A percentile compares a stretch with the other conserved stretches of the same genome.
Evolutionary conservation across 495 filamentous ascomycete species (phyloP).

Genomic region (Penicillium soppii): DNA sequence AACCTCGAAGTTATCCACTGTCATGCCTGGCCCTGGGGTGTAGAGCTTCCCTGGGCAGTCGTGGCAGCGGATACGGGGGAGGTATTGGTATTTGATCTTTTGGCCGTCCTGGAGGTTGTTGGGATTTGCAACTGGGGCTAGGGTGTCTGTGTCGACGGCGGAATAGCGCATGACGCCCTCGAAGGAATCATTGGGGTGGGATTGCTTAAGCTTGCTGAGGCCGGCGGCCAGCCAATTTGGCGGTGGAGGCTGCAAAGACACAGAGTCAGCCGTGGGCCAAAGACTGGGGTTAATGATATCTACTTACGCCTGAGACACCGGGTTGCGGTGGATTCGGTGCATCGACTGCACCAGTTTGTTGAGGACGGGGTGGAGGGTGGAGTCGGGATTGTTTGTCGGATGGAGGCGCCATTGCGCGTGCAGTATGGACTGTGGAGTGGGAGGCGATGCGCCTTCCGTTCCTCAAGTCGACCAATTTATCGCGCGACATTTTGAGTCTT

Average conservation of each 20-base stretch:
- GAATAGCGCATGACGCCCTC: slow-evolving; percentile 86
- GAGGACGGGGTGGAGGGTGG: slow-evolving; percentile 31
- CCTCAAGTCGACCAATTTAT: slow-evolving; percentile 33
- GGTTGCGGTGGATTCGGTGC: slow-evolving; percentile 56
- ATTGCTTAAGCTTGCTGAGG: slow-evolving; percentile 59
- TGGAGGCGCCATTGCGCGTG: slow-evolving; percentile 62
- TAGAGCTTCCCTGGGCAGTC: slow-evolving; percentile 95
- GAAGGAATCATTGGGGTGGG: slow-evolving; percentile 75
- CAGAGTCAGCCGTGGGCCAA: slow-evolving; percentile 22
- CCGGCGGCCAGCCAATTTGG: slow-evolving; percentile 75
- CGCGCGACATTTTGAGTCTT: slow-evolving; percentile 67
- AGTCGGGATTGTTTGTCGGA: slow-evolving; percentile 41
- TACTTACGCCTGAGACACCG: slow-evolving; percentile 60
- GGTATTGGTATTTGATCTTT: slow-evolving; percentile 66
- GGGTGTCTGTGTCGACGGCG: slow-evolving; percentile 66
- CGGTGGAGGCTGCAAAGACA: slow-evolving; percentile 61
- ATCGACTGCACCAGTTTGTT: slow-evolving; percentile 64
- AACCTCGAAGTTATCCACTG: slow-evolving; percentile 85
- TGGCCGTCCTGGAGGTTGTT: slow-evolving; percentile 46
- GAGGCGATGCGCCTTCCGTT: slow-evolving; percentile 23
- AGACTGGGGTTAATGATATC: slow-evolving; percentile 17
- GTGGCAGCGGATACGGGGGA: slow-evolving; percentile 82
- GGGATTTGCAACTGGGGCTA: slow-evolving; percentile 49
- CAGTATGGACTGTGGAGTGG: slow-evolving; percentile 32
- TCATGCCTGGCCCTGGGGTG: slow-evolving; percentile 77